phyloP scores from a whole-genome alignment of 768 basidiomycete genomes.

The Kwoniella heveanensis region DNA sequence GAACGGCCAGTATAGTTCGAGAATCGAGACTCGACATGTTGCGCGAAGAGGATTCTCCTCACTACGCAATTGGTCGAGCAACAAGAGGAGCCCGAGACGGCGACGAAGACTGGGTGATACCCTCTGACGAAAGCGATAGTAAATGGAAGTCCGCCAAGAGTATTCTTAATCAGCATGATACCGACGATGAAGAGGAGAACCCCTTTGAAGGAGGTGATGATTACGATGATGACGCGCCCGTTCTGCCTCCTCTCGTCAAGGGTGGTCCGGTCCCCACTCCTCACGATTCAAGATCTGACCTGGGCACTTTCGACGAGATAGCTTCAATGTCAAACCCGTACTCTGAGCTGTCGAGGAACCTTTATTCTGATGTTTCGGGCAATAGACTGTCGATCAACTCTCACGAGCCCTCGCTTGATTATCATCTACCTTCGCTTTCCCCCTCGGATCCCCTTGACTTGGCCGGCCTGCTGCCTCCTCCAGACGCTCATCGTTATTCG shows the following conservation, averaged over 20 bases:
- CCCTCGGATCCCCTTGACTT: slow-evolving; percentile 63
- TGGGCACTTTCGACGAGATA: slow-evolving; percentile 25
- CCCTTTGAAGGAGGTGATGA: slow-evolving; percentile 25
- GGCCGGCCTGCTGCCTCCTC: slow-evolving; percentile 56
- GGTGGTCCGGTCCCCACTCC: slow-evolving; percentile 37
- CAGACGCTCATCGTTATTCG: slow-evolving; percentile 10
- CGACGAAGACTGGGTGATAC: slow-evolving; percentile 36
- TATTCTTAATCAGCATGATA: slow-evolving; percentile 15
- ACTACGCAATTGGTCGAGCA: slow-evolving; percentile 1
- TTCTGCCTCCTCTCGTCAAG: slow-evolving; percentile 41
- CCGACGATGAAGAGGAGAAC: slow-evolving; percentile 16
- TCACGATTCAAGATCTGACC: slow-evolving; percentile 53
- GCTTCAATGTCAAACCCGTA: slow-evolving; percentile 26
- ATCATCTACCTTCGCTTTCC: slow-evolving; percentile 58
- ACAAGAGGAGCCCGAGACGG: slow-evolving; percentile 4
- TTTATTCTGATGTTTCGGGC: slow-evolving; percentile 13
- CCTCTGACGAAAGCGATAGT: slow-evolving; percentile 18
- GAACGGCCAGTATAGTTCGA: slow-evolving; percentile 39
- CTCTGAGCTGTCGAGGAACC: slow-evolving; percentile 18
- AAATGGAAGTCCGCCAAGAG: slow-evolving; percentile 35
- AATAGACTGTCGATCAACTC: slow-evolving; percentile 43
- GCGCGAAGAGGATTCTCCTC: slow-evolving; percentile 50
- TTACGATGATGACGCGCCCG: slow-evolving; percentile 49
- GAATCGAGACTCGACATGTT: slow-evolving; percentile 51
- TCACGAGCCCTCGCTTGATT: slow-evolving; percentile 50